Percentiles rank a stretch among this genome's conserved stretches.
Conservation (phyloP, 139 green algal genomes). For the Chlorella sorokiniana region DNA sequence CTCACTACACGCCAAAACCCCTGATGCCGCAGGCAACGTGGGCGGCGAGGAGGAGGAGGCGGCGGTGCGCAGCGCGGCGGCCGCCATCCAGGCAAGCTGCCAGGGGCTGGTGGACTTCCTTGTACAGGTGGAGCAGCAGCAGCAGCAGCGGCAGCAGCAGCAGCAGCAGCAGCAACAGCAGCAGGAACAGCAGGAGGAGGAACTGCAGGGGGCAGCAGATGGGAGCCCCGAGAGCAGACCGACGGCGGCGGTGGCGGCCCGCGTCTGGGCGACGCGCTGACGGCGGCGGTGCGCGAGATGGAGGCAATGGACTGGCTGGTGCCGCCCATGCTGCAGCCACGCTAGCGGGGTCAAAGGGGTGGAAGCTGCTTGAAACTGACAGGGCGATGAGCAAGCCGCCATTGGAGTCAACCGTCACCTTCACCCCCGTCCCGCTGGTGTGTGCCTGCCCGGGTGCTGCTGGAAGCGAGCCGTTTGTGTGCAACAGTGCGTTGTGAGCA, state of each 20-base stretch:
- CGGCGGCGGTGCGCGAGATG: conserved; percentile 28
- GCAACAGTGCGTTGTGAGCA: too few species aligned
- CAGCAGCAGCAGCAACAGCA: background rate
- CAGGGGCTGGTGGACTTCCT: conserved; percentile 52
- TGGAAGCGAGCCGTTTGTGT: too few species aligned
- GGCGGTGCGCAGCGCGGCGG: conserved; percentile 35
- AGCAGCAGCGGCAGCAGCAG: background rate
- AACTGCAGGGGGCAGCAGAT: background rate
- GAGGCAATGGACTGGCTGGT: conserved; percentile 70
- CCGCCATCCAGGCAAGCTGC: conserved; percentile 34
- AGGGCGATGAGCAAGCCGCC: too few species aligned
- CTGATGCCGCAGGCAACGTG: conserved; percentile 59
- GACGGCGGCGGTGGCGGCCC: background rate
- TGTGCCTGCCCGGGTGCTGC: too few species aligned
- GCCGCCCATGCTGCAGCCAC: conserved; percentile 72
- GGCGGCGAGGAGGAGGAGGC: conserved; percentile 61
- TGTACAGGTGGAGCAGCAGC: conserved; percentile 16
- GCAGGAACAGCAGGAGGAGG: conserved; percentile 15
- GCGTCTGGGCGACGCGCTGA: conserved; percentile 21
- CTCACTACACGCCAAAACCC: too few species aligned
- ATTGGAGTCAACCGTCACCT: too few species aligned
- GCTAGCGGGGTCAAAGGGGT: background rate
- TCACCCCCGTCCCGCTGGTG: too few species aligned
- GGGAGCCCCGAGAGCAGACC: background rate
- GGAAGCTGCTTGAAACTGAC: background rate